Conservation (phyloP, 768 basidiomycete species). For the Myochromella boudieri region DNA sequence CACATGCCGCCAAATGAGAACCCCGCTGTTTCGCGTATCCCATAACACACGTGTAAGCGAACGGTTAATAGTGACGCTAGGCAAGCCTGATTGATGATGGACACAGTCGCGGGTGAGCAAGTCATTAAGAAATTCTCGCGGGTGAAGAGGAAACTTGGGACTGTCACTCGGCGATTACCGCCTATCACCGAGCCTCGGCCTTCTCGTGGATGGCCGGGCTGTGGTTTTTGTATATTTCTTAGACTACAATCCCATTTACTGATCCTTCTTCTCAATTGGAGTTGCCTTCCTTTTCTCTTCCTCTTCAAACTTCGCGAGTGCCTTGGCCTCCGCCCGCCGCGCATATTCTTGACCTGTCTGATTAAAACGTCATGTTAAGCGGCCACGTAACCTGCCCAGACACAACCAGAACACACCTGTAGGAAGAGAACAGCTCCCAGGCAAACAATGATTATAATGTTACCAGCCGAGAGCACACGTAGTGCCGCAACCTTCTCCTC, state of each 20-base stretch:
- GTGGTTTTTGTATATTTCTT: too few relatives aligned
- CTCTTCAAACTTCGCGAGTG: conserved; percentile 30
- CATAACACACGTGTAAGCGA: background rate
- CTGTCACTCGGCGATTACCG: too few relatives aligned
- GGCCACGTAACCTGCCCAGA: background rate
- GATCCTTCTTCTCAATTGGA: conserved; percentile 37
- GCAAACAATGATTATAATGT: conserved; percentile 75
- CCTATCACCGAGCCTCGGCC: too few relatives aligned
- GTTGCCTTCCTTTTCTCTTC: conserved; percentile 29
- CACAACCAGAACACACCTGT: conserved; percentile 54
- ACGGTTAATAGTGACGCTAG: too few relatives aligned
- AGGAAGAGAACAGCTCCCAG: conserved; percentile 65
- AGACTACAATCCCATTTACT: too few relatives aligned
- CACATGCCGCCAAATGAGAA: background rate
- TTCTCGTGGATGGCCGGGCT: too few relatives aligned
- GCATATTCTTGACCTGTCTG: conserved; percentile 89
- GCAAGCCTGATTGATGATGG: too few relatives aligned
- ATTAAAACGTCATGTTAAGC: conserved; percentile 14
- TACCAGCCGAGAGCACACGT: conserved; percentile 81
- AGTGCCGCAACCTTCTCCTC: conserved; percentile 77
- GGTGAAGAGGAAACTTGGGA: too few relatives aligned
- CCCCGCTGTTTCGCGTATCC: background rate
- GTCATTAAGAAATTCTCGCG: too few relatives aligned
- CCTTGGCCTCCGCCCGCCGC: conserved; percentile 55
- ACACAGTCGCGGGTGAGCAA: too few relatives aligned